phyloP scores from a whole-genome alignment of 148 eudicot species.

The Spergularia marina region DNA sequence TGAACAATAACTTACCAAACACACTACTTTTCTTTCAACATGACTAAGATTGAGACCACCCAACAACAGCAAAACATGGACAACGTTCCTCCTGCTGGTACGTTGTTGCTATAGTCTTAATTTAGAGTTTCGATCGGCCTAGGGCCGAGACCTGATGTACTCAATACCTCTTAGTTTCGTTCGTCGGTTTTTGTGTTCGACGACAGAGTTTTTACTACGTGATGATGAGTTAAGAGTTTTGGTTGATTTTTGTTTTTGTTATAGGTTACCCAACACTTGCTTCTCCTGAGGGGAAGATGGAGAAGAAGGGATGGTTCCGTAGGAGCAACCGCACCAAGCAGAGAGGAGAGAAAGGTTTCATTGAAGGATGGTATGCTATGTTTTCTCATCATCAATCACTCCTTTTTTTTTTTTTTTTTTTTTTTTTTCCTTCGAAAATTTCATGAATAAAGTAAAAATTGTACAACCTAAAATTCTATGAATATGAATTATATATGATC shows the following conservation, averaged over 20 bases:
- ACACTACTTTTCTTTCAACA: not conserved
- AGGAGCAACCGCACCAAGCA: constrained; percentile 25
- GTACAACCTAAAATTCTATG: too few relatives aligned
- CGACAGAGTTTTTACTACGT: too few relatives aligned
- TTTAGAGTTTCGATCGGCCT: not conserved
- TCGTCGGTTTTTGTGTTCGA: too few relatives aligned
- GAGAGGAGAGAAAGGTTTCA: constrained; percentile 69
- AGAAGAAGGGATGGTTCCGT: constrained; percentile 35
- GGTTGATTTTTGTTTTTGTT: not conserved
- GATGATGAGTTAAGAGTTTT: not conserved
- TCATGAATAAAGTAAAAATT: too few relatives aligned
- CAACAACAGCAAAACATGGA: constrained; percentile 32
- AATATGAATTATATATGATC: too few relatives aligned
- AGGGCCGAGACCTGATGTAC: constrained; percentile 4
- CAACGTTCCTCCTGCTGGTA: constrained; percentile 49
- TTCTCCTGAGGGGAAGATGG: constrained; percentile 36
- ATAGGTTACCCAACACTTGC: constrained; percentile 59
- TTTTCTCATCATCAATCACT: not conserved
- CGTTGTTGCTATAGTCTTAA: not conserved
- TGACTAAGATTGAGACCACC: not conserved
- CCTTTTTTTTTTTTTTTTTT: too few relatives aligned
- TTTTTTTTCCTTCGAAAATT: too few relatives aligned
- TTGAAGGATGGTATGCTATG: constrained; percentile 93
- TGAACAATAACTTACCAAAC: not conserved
- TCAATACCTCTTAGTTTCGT: not conserved